These are phyloP conservation scores for Sextonia rubra DNA, from an alignment of 164 flowering plant species.

Conservation along the genomic window DNA sequence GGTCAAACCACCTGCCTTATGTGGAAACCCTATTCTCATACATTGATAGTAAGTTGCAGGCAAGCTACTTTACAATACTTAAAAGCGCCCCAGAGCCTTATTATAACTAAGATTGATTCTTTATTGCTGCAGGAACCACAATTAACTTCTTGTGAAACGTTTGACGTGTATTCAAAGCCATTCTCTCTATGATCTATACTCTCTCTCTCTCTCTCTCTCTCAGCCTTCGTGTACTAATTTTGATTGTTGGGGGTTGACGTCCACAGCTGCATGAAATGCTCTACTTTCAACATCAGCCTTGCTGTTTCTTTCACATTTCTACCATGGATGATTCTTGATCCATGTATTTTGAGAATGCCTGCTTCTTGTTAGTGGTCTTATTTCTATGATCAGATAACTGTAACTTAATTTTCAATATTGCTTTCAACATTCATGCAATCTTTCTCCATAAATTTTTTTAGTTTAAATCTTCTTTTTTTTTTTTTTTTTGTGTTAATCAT, in stretches of 20 bases:
- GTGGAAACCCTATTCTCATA: no score
- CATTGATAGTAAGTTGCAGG: no score
- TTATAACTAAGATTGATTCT: background rate
- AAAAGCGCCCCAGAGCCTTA: background rate
- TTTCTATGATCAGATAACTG: background rate
- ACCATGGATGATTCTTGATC: background rate
- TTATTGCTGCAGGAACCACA: conserved; percentile 64
- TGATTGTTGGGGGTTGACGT: no score
- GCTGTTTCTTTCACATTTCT: background rate
- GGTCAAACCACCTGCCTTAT: no score
- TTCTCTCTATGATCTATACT: conserved; percentile 43
- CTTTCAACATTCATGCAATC: background rate
- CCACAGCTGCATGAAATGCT: background rate
- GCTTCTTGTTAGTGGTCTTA: background rate
- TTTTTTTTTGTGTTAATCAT: no score
- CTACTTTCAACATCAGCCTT: background rate
- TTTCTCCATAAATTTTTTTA: no score
- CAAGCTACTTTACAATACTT: no score
- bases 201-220: background rate
- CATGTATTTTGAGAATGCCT: background rate
- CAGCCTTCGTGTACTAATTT: no score
- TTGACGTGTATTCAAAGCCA: conserved; percentile 75
- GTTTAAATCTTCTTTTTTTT: no score
- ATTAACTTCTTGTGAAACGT: conserved; percentile 52
- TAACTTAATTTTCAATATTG: background rate